Base-by-base conservation (phyloP, 768 basidiomycete genomes). In the Suillus alpinus region DNA sequence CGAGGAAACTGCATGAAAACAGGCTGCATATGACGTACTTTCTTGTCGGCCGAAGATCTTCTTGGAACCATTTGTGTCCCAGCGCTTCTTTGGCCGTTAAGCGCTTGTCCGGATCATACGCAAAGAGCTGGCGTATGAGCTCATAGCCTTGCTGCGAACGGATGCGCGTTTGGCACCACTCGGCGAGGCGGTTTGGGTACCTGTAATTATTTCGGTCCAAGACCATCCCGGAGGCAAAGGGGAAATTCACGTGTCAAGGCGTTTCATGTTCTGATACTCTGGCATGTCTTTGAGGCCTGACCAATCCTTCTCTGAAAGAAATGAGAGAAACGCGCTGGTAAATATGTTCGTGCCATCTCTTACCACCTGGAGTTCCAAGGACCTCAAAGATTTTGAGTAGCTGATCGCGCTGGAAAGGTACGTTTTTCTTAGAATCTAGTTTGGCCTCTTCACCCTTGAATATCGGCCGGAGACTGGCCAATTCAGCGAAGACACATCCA, bases 381-480 rank as follows among this genome's bases (percentile, higher is more conserved):
- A 98, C 89, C 67, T 99, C 97, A 60, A 98, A 89, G n/a, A 99
- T 97, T 76, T 94, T 95, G 31, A 92, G 76, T 61, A 98, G 81
- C 68, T 99, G 97, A 73, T 98, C 97, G 59, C 89, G 82, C 72
- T 99, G 97, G 72, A 98, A 99, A 0, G 97, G 97, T 0, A 98
- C 88, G 61, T 93, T 94, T 81, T 98, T 98, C 80, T 98, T 96
- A 32, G 89, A 86, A 71, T 98, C 97, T 46, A 98, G 74, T 73
- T 99, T 98, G 1, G 97, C 97, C 75, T 98, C 97, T 73, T 99
- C 97, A 12, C 96, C 97, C 72, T 99, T 99, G 81, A 98, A 98
- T 65, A 99, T 98, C 1, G 97, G 97, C 26, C 96, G 79, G 50
- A 98, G 75, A 63, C 93, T 94, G 2, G 97, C 87, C 20, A 99